phyloP scores from a whole-genome alignment of 306 rosid genomes.

The Cajanus cajan region DNA sequence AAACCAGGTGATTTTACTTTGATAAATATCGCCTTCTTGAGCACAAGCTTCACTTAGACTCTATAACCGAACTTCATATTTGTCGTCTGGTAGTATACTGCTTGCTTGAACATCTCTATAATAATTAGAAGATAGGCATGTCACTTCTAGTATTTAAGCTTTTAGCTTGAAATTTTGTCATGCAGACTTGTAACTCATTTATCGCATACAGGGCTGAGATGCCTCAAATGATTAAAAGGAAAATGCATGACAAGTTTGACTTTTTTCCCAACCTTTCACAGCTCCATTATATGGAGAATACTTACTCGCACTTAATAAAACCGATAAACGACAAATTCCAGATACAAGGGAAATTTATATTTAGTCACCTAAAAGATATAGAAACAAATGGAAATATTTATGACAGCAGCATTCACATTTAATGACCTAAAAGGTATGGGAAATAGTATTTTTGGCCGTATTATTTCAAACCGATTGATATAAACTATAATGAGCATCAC shows the following conservation, averaged over 20 bases:
- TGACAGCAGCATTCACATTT: neutral
- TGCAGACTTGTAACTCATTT: neutral
- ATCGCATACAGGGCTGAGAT: neutral
- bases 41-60: conserved; percentile 71
- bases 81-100: no score
- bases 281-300: no score
- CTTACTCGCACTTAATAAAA: neutral
- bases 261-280: conserved; percentile 7
- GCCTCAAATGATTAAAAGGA: neutral
- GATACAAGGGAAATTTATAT: neutral
- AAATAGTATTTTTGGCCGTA: neutral
- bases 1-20: conserved; percentile 72
- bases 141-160: conserved; percentile 23
- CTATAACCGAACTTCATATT: no score
- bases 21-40: conserved; percentile 91
- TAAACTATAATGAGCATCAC: neutral
- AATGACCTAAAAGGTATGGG: neutral
- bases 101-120: conserved; percentile 87
- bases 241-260: neutral
- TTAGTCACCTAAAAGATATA: neutral
- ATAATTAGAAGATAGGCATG: conserved; percentile 28
- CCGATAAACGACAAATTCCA: conserved; percentile 10
- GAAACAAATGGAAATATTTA: conserved; percentile 5
- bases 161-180: neutral
- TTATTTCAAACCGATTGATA: neutral